These are phyloP conservation scores for Nannochloris sp. DNA, from an alignment of 139 green algal genomes.

Conservation along the genomic window DNA sequence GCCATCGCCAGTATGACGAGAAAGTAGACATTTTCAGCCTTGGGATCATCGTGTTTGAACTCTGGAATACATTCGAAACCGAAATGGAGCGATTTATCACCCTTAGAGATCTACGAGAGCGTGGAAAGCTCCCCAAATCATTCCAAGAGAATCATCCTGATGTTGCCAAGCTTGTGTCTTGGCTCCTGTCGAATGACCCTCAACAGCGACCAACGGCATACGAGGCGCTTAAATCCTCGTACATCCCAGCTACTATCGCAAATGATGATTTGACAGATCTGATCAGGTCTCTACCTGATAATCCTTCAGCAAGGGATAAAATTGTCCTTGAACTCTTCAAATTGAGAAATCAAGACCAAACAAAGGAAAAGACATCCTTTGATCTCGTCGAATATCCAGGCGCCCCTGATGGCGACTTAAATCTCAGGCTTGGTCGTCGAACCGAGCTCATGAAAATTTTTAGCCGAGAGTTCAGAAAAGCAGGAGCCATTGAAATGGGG, in stretches of 20 bases:
- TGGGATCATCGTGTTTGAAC: slow-evolving; percentile 80
- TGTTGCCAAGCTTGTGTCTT: slow-evolving; percentile 41
- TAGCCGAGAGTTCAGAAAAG: slow-evolving; percentile 28
- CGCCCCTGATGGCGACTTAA: too few relatives aligned
- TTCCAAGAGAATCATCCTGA: slow-evolving; percentile 53
- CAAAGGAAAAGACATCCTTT: too few relatives aligned
- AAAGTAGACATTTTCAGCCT: slow-evolving; percentile 54
- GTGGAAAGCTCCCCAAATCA: slow-evolving; percentile 40
- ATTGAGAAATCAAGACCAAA: too few relatives aligned
- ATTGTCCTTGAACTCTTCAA: too few relatives aligned
- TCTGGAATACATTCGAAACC: slow-evolving; percentile 83
- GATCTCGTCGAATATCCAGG: too few relatives aligned
- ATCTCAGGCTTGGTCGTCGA: neutral
- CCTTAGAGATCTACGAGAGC: slow-evolving; percentile 63
- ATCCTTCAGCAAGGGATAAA: slow-evolving; percentile 44
- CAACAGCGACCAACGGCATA: slow-evolving; percentile 60
- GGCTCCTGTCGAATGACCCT: slow-evolving; percentile 65
- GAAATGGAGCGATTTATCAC: slow-evolving; percentile 73
- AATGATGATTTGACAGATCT: slow-evolving; percentile 81
- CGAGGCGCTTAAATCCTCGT: slow-evolving; percentile 62
- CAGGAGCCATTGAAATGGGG: slow-evolving; percentile 44
- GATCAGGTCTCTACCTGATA: slow-evolving; percentile 68
- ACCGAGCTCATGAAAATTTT: slow-evolving; percentile 39
- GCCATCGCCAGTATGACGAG: slow-evolving; percentile 50
- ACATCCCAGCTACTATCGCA: slow-evolving; percentile 69